Conservation (phyloP, 768 basidiomycete species). For the Hypsizygus marmoreus region DNA sequence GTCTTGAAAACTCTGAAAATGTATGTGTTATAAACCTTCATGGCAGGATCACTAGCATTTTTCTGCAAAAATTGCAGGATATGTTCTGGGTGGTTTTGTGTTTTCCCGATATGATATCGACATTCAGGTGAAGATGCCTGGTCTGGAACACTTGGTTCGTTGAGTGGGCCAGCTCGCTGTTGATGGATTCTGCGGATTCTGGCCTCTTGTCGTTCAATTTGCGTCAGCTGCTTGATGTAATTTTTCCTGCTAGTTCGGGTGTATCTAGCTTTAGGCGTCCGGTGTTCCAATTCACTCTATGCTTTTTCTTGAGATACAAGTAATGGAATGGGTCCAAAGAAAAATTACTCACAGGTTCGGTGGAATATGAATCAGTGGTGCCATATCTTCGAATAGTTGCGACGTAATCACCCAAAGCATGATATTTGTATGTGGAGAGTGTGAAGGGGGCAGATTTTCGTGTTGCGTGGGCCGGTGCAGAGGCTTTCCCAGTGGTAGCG, state of each 20-base stretch:
- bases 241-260: background rate
- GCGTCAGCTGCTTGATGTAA: background rate
- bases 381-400: no score
- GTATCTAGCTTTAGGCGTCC: background rate
- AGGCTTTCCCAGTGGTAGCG: no score
- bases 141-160: background rate
- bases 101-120: no score
- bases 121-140: background rate
- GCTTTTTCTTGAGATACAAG: no score
- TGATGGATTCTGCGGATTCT: background rate
- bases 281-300: constrained; percentile 4
- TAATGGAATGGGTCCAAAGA: no score
- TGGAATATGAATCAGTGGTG: no score
- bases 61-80: background rate
- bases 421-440: no score
- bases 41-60: background rate
- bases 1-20: background rate
- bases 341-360: no score
- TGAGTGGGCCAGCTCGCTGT: background rate
- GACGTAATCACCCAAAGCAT: no score
- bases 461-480: no score
- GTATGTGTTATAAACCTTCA: background rate
- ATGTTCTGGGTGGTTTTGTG: no score
- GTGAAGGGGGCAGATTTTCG: no score
- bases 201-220: background rate